These are phyloP conservation scores for Jaltomata sinuosa DNA, from an alignment of 257 asterid species.

Conservation along the genomic window DNA sequence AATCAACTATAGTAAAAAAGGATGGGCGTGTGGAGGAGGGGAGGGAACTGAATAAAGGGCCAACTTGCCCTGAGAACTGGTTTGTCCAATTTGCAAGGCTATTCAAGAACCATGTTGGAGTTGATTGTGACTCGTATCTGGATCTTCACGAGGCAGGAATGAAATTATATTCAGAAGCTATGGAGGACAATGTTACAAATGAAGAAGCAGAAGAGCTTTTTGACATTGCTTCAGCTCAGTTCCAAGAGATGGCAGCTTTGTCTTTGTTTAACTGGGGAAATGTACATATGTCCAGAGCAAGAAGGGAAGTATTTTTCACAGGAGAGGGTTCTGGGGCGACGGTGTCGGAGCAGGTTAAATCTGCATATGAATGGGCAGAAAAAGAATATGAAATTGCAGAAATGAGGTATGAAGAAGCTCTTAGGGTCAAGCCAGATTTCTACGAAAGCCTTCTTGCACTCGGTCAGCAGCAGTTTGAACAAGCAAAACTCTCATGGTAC, in stretches of 20 bases:
- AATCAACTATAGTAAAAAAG: constrained; percentile 16
- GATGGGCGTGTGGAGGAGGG: constrained; percentile 16
- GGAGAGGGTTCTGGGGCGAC: constrained; percentile 57
- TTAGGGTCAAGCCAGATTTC: constrained; percentile 78
- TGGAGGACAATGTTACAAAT: constrained; percentile 78
- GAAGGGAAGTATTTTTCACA: constrained; percentile 46
- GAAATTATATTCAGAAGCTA: constrained; percentile 81
- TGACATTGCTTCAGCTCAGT: constrained; percentile 67
- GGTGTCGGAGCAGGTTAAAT: constrained; percentile 34
- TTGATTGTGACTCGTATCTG: constrained; percentile 75
- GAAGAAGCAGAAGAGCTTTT: constrained; percentile 74
- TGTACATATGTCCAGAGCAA: constrained; percentile 77
- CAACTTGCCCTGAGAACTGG: constrained; percentile 65
- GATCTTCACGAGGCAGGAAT: constrained; percentile 84
- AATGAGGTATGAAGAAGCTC: constrained; percentile 63
- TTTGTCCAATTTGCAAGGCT: constrained; percentile 71
- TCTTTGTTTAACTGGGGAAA: constrained; percentile 94
- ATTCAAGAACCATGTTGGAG: constrained; percentile 79
- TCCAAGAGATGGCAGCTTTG: constrained; percentile 87
- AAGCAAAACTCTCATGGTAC: constrained; percentile 87
- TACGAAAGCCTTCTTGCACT: constrained; percentile 91
- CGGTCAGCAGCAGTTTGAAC: constrained; percentile 83
- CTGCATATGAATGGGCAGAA: constrained; percentile 66
- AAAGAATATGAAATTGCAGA: constrained; percentile 72
- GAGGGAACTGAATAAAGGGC: constrained; percentile 13